Conservation (phyloP, 1,284 basidiomycete species). For the Sanghuangporus sanghuang region DNA sequence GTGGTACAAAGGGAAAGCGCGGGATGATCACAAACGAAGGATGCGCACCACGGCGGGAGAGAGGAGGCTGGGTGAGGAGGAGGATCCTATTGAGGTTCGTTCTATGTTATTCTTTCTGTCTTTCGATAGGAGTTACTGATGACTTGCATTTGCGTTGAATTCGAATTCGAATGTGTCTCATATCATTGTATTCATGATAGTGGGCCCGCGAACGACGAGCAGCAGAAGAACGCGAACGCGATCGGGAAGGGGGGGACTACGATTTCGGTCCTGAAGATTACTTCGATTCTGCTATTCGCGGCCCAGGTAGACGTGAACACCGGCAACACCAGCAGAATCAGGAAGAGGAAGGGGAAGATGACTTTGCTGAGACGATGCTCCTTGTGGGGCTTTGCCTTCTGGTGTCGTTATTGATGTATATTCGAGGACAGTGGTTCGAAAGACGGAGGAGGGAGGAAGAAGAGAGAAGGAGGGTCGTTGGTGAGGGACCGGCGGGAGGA, state of each 20-base stretch:
- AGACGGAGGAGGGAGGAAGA: slow-evolving; percentile 51
- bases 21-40: slow-evolving; percentile 63
- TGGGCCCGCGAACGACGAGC: slow-evolving; percentile 73
- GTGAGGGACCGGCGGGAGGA: not conserved
- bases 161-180: not conserved
- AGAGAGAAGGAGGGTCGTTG: slow-evolving; percentile 25
- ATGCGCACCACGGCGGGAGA: slow-evolving; percentile 35
- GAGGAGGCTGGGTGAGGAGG: slow-evolving; percentile 38
- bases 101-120: not conserved
- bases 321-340: slow-evolving; percentile 21
- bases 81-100: slow-evolving; percentile 66
- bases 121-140: no score
- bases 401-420: slow-evolving; percentile 64
- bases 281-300: slow-evolving; percentile 62
- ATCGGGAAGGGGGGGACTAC: slow-evolving; percentile 47
- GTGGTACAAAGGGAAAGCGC: slow-evolving; percentile 78
- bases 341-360: slow-evolving; percentile 48
- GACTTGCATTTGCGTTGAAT: no score
- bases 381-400: slow-evolving; percentile 59
- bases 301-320: slow-evolving; percentile 21
- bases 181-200: slow-evolving; percentile 31
- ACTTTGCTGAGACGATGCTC: slow-evolving; percentile 69
- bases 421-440: slow-evolving; percentile 67
- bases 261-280: slow-evolving; percentile 76
- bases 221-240: slow-evolving; percentile 45